Evolutionary conservation across 1,284 basidiomycete genomes (phyloP).

Genomic region (Ceratobasidium sp.): DNA sequence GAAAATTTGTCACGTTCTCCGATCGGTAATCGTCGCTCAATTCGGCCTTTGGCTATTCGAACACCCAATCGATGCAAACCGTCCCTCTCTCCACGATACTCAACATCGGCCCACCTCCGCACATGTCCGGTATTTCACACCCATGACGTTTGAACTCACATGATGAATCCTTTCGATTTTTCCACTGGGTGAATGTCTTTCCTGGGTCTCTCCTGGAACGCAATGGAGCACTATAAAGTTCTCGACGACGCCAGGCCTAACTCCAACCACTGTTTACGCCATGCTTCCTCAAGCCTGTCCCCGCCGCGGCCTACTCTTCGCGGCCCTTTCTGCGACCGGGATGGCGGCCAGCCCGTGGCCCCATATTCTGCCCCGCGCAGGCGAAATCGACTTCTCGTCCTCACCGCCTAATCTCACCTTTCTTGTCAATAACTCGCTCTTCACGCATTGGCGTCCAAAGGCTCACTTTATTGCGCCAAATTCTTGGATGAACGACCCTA

Average conservation of each 20-base stretch:
- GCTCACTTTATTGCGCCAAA: slow-evolving; percentile 42
- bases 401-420: slow-evolving; percentile 33
- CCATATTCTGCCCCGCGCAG: slow-evolving; percentile 31
- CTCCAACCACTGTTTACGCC: neutral
- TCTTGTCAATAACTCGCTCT: slow-evolving; percentile 36
- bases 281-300: slow-evolving; percentile 27
- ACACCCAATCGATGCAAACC: neutral
- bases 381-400: slow-evolving; percentile 37
- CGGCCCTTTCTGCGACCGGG: slow-evolving; percentile 18
- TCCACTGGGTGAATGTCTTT: neutral
- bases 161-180: slow-evolving; percentile 5
- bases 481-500: slow-evolving; percentile 44
- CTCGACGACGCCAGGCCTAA: too few species aligned
- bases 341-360: slow-evolving; percentile 18
- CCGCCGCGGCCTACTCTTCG: slow-evolving; percentile 35
- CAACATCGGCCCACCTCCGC: neutral
- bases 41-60: neutral
- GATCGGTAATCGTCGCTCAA: slow-evolving; percentile 13
- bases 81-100: neutral
- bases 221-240: slow-evolving; percentile 5
- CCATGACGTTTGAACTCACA: slow-evolving; percentile 16
- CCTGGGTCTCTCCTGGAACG: neutral
- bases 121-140: slow-evolving; percentile 4
- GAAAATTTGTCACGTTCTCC: neutral
- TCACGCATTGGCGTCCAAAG: slow-evolving; percentile 39